Base-by-base conservation (phyloP, 371 early-diverging fungal genomes). In the Rhizopus delemar region DNA sequence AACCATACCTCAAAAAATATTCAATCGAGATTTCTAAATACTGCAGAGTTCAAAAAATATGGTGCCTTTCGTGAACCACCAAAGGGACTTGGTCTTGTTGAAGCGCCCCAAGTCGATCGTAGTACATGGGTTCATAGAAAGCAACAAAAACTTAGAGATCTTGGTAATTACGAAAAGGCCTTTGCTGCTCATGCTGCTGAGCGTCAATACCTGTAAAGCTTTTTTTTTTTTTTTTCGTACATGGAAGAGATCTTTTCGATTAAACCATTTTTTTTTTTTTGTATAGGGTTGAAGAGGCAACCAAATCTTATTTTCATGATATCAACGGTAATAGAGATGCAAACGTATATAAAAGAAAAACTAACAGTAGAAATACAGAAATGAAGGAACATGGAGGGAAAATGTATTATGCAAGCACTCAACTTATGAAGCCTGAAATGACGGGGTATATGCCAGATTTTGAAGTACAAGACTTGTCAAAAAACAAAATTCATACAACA, bases 381-480 rank as follows among this genome's bases (percentile, higher is more conserved):
- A 73, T 87, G 73, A 75, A 85, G 8, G 56, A 78, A 46, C 82
- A 82, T 58, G 86, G 86, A n/a, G 84, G 74, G 0, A 90, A 90
- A 66, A 78, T 86, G 75, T 90, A 85, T 73, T 79, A 74, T 53
- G 90, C 90, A 8, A 74, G 78, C 12, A 60, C 73, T 22, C 74
- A 75, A 29, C 56, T 86, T 55, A 71, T 71, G 8, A 71, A 80
- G 16, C 67, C 75, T 0, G 74, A 80, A 83, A 82, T 83, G 68
- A 82, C 90, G 38, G 76, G 84, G 0, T 80, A 81, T 56, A 85
- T 93, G 77, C 89, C 91, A 11, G 87, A 90, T 57, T 84, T 89
- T 51, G 74, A 74, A 60, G 89, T 86, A 7, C 74, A 76, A 39
- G 75, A 79, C 22, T 66, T 91, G 39, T 61, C 69, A 0, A 78